Base-by-base conservation (phyloP, 495 filamentous ascomycete species). In the Talaromyces stipitatus region DNA sequence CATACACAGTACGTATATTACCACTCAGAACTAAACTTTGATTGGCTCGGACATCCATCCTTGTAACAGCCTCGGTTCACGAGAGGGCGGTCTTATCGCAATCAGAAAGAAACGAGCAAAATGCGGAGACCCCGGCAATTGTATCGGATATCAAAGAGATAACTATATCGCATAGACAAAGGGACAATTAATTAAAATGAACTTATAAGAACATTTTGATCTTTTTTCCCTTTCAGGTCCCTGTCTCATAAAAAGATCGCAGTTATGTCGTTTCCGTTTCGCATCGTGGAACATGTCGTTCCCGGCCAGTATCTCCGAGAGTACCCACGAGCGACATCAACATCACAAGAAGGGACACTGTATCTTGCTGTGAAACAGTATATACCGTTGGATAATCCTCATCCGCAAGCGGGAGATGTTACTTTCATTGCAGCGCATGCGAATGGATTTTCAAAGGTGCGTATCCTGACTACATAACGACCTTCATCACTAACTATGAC, bases 391-490 rank as follows among this genome's bases (percentile, higher is more conserved):
- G 78, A 84, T 67, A 89, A 90, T 66, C 77, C 70, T 0, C 62
- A 72, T 55, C 84, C 87, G 0, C 73, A 82, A 56, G 78, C 78
- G 0, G 88, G 88, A 6, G 90, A 94, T 70, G 70, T 95, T 6
- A 95, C 90, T 29, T 87, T 96, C 62, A 81, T 96, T 55, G 89
- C 79, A 18, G 84, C 89, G 10, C 89, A 92, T 69, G 92, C 89
- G 10, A 95, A 92, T 72, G 90, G 87, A 50, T 92, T 95, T 62
- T 86, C 87, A n/a, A 96, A 96, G 75, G 86, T 86, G 65, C 57
- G 50, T 47, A 50, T 41, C 18, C 6, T 22, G 16, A 23, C 43
- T 24, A 45, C 12, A 60, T 26, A 47, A 27, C 9, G 1, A 11
- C 12, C 22, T 27, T 41, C n/a, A 41, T 41, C 9, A n/a, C 36